A percentile compares a stretch with the other conserved stretches of the same genome.
phyloP scores from a whole-genome alignment of 257 asterid genomes.

The Penstemon newberryi region DNA sequence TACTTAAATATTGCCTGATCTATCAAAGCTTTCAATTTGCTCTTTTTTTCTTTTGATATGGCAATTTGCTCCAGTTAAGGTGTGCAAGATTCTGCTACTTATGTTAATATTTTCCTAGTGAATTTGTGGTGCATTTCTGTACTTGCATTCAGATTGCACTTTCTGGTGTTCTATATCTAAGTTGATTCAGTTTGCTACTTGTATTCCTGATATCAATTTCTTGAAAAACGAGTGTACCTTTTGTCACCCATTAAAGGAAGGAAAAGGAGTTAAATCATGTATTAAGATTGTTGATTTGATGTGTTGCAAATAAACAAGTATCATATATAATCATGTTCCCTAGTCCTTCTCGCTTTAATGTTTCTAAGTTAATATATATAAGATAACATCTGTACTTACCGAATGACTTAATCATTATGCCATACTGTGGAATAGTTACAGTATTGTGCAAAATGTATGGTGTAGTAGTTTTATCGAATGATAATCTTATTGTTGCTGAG shows the following conservation, averaged over 20 bases:
- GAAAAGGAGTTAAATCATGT: constrained; percentile 12
- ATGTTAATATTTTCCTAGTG: constrained; percentile 8
- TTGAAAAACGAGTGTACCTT: background rate
- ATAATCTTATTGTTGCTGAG: constrained; percentile 2
- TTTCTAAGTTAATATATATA: constrained; percentile 13
- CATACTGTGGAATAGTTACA: constrained; percentile 13
- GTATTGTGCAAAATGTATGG: constrained; percentile 21
- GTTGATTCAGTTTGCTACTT: constrained; percentile 22
- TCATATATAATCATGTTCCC: constrained; percentile 11
- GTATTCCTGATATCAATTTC: constrained; percentile 6
- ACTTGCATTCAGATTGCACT: constrained; percentile 8
- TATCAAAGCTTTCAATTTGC: background rate
- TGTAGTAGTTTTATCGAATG: constrained; percentile 16
- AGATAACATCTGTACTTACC: constrained; percentile 2
- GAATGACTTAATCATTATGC: background rate
- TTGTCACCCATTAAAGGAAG: constrained; percentile 7
- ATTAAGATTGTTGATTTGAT: constrained; percentile 17
- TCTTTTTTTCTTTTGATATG: background rate
- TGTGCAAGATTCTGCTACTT: background rate
- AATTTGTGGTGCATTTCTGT: background rate
- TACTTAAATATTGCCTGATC: background rate
- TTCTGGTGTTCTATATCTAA: constrained; percentile 4
- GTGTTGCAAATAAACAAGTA: constrained; percentile 22
- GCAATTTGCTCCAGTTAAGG: background rate
- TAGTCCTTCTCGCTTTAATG: background rate